Conservation (phyloP, 208 protist genomes). For the Wallacemonas sp. region DNA sequence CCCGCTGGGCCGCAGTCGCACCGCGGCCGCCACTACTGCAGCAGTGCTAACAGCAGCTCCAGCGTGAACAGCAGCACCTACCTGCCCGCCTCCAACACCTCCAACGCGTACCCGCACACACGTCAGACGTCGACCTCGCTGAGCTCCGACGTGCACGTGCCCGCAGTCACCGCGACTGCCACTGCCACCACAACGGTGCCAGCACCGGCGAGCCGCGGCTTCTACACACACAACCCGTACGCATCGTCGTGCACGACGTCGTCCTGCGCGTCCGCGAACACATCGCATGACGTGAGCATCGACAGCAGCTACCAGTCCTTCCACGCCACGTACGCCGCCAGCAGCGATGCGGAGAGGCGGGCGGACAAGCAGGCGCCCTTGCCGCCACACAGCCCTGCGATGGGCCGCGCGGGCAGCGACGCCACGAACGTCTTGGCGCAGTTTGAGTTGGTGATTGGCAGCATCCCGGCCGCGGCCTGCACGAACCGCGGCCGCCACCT, state of each 20-base stretch:
- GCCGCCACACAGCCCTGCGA: neutral
- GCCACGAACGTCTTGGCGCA: slow-evolving; percentile 44
- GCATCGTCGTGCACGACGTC: slow-evolving; percentile 31
- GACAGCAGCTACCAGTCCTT: slow-evolving; percentile 34
- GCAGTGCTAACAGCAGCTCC: slow-evolving; percentile 20
- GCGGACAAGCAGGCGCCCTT: neutral
- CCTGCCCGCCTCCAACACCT: neutral
- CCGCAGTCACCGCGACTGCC: neutral
- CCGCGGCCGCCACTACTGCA: slow-evolving; percentile 23
- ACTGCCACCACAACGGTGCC: slow-evolving; percentile 3
- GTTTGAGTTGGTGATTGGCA: slow-evolving; percentile 47
- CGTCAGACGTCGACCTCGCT: slow-evolving; percentile 3
- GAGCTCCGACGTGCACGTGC: slow-evolving; percentile 1
- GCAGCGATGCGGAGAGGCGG: neutral
- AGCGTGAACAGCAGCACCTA: slow-evolving; percentile 1
- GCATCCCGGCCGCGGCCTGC: slow-evolving; percentile 52
- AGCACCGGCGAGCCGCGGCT: slow-evolving; percentile 11
- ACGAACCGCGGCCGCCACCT: slow-evolving; percentile 55
- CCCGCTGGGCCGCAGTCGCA: slow-evolving; percentile 20
- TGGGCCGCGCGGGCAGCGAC: slow-evolving; percentile 7
- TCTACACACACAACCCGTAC: slow-evolving; percentile 83
- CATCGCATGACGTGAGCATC: slow-evolving; percentile 28
- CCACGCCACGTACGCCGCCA: slow-evolving; percentile 17
- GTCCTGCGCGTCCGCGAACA: slow-evolving; percentile 16
- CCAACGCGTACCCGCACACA: neutral